Conservation (phyloP, 257 asterid species). For the Solanum raphanifolium region DNA sequence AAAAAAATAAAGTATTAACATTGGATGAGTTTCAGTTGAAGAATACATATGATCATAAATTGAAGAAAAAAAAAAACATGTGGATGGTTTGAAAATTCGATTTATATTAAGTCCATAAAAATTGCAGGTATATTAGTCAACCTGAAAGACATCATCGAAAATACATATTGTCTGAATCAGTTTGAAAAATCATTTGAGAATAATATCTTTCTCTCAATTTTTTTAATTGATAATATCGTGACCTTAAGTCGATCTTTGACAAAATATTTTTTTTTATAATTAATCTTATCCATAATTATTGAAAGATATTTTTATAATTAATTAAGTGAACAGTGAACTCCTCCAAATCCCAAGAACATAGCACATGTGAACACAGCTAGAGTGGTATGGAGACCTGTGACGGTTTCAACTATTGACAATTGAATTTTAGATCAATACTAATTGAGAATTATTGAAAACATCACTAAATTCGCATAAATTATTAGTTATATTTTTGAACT, state of each 20-base stretch:
- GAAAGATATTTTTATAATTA: background rate
- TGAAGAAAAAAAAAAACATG: background rate
- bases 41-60: background rate
- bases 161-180: too few species aligned
- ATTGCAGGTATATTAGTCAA: background rate
- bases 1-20: too few species aligned
- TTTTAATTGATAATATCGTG: too few species aligned
- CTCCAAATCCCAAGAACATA: background rate
- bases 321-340: background rate
- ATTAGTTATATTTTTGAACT: too few species aligned
- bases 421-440: background rate
- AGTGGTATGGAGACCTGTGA: background rate
- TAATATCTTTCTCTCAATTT: too few species aligned
- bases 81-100: background rate
- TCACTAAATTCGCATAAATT: too few species aligned
- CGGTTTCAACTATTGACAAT: background rate
- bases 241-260: too few species aligned
- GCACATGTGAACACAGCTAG: background rate
- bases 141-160: background rate
- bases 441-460: too few species aligned
- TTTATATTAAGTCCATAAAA: background rate
- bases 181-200: background rate
- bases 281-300: background rate
- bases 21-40: background rate
- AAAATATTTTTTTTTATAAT: too few species aligned